phyloP scores from a whole-genome alignment of 345 rosid genomes.

The Citrus australasica region DNA sequence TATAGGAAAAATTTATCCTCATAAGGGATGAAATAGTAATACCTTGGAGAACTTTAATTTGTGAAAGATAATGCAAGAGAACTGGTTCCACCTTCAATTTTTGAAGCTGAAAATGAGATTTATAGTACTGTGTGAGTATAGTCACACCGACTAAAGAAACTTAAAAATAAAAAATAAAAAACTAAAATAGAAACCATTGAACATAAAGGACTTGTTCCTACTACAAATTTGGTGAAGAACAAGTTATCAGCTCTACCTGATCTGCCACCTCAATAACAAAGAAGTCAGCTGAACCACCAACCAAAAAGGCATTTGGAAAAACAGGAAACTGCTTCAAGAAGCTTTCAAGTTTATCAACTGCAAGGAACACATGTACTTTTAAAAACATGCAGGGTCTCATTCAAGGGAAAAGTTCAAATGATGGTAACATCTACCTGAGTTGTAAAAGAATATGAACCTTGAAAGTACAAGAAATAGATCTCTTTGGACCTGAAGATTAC shows the following conservation, averaged over 20 bases:
- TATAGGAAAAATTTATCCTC: not conserved
- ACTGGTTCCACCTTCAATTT: slow-evolving; percentile 98
- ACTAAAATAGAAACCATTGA: too few relatives aligned
- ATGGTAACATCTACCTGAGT: slow-evolving; percentile 52
- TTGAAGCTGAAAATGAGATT: slow-evolving; percentile 61
- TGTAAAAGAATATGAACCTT: slow-evolving; percentile 85
- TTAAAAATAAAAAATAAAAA: not conserved
- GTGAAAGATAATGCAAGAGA: slow-evolving; percentile 80
- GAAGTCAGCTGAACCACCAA: slow-evolving; percentile 86
- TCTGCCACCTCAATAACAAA: slow-evolving; percentile 92
- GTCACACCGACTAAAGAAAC: not conserved
- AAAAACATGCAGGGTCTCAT: slow-evolving; percentile 2
- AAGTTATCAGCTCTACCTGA: slow-evolving; percentile 51
- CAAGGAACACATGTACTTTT: slow-evolving; percentile 18
- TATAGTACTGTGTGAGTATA: not conserved
- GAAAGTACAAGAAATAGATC: slow-evolving; percentile 82
- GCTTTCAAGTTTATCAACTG: slow-evolving; percentile 75
- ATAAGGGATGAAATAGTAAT: slow-evolving; percentile 8
- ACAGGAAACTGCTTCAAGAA: slow-evolving; percentile 72
- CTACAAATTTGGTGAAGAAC: not conserved
- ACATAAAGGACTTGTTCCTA: not conserved
- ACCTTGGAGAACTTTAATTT: slow-evolving; percentile 84
- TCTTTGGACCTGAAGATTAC: slow-evolving; percentile 66
- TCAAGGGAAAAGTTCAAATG: not conserved
- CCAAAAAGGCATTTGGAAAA: slow-evolving; percentile 82